Percentiles rank a stretch among this genome's conserved stretches.
Evolutionary conservation across 2,329 filamentous ascomycete species (phyloP).

Genomic region (Endoconidiophora laricicola): DNA sequence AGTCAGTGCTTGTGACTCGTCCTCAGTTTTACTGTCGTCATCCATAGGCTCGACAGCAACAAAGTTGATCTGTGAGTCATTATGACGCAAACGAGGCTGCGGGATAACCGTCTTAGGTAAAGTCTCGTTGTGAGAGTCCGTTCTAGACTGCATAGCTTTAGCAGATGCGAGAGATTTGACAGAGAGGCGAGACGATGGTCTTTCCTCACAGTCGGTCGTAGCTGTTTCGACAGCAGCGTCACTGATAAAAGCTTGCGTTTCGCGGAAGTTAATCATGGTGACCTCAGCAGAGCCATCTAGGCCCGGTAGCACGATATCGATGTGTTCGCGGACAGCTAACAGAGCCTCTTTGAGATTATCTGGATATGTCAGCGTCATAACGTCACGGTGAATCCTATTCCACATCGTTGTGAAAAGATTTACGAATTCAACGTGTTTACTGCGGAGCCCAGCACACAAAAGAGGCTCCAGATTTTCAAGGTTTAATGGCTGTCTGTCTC

Average conservation of each 20-base stretch:
- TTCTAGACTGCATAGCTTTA: background rate
- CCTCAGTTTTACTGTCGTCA: constrained; percentile 19
- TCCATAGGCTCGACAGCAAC: constrained; percentile 45
- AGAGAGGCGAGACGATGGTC: background rate
- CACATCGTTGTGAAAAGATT: constrained; percentile 39
- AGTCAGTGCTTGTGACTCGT: constrained; percentile 59
- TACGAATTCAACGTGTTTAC: constrained; percentile 38
- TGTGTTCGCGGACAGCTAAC: constrained; percentile 37
- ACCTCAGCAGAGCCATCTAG: constrained; percentile 15
- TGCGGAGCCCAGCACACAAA: constrained; percentile 39
- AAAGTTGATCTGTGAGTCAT: constrained; percentile 72
- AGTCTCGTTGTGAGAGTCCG: constrained; percentile 2
- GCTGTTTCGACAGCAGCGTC: constrained; percentile 2
- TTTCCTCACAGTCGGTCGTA: background rate
- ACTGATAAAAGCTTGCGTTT: constrained; percentile 13
- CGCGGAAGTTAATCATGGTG: constrained; percentile 16
- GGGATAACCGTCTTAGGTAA: background rate
- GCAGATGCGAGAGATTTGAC: background rate
- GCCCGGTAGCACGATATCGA: constrained; percentile 31
- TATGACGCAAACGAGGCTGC: constrained; percentile 38
- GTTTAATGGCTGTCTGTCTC: constrained; percentile 24
- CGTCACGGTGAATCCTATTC: constrained; percentile 52
- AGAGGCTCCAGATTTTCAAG: constrained; percentile 37
- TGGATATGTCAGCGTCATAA: constrained; percentile 46
- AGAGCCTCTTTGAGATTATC: constrained; percentile 45